These are phyloP conservation scores for Carpinus viminea DNA, from an alignment of 306 rosid species.

Conservation along the genomic window DNA sequence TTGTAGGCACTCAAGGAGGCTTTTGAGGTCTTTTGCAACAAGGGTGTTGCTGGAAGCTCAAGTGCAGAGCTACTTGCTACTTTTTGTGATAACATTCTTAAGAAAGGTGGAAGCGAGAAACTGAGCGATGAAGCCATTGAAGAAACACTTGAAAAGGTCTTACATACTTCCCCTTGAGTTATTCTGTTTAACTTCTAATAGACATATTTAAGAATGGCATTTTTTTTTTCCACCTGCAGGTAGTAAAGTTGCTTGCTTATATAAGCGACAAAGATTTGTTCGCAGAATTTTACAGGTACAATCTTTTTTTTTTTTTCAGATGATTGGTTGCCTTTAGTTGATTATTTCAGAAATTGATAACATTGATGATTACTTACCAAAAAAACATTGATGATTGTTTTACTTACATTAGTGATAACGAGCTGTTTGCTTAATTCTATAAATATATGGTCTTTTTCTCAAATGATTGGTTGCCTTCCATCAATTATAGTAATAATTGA, in stretches of 20 bases:
- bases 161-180: constrained; percentile 21
- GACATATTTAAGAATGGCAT: neutral
- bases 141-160: constrained; percentile 92
- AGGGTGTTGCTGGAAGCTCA: constrained; percentile 70
- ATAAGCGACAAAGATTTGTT: constrained; percentile 85
- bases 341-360: neutral
- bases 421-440: constrained; percentile 77
- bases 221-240: constrained; percentile 38
- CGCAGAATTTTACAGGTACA: constrained; percentile 75
- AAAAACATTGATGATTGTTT: neutral
- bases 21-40: constrained; percentile 78
- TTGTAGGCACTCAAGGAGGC: constrained; percentile 84
- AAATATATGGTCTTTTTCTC: constrained; percentile 21
- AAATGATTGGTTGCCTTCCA: neutral
- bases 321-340: neutral
- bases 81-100: constrained; percentile 78
- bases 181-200: constrained; percentile 5
- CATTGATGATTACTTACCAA: too few relatives aligned
- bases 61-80: constrained; percentile 77
- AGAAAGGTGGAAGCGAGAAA: constrained; percentile 85
- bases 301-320: neutral
- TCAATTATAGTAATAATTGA: neutral
- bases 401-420: constrained; percentile 68
- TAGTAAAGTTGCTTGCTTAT: constrained; percentile 71
- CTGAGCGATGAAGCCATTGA: constrained; percentile 79